Evolutionary conservation across 2,329 filamentous ascomycete genomes (phyloP).

Genomic region (Magnaporthiopsis incrustans): DNA sequence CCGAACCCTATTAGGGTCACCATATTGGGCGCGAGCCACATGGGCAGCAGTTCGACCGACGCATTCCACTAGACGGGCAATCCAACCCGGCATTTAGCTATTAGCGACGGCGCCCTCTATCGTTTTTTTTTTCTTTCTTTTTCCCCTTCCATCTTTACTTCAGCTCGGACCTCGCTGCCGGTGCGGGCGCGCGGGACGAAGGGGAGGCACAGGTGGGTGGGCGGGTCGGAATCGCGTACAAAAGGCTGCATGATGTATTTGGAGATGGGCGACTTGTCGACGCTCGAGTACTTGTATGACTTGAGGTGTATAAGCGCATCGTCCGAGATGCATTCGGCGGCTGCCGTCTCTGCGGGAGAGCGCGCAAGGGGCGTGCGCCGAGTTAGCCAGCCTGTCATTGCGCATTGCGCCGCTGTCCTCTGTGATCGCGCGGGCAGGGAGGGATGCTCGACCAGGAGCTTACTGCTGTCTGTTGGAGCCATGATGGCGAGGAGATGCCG

Average conservation of each 20-base stretch:
- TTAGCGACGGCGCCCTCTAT: slow-evolving; percentile 9
- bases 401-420: background rate
- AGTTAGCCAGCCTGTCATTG: slow-evolving; percentile 4
- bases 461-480: slow-evolving; percentile 30
- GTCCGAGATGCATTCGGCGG: slow-evolving; percentile 72
- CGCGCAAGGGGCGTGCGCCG: background rate
- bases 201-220: slow-evolving; percentile 6
- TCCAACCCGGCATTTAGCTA: background rate
- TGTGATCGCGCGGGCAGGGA: background rate
- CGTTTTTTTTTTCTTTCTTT: background rate
- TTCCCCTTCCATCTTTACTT: background rate
- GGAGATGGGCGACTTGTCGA: slow-evolving; percentile 92
- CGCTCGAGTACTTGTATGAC: slow-evolving; percentile 93
- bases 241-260: slow-evolving; percentile 92
- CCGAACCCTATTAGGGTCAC: slow-evolving; percentile 92
- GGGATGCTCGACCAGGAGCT: slow-evolving; percentile 7
- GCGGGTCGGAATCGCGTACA: slow-evolving; percentile 47
- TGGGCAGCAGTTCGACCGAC: slow-evolving; percentile 80
- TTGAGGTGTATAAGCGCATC: slow-evolving; percentile 87
- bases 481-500: slow-evolving; percentile 18
- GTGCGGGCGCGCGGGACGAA: slow-evolving; percentile 8
- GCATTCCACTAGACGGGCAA: slow-evolving; percentile 73
- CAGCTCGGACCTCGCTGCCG: background rate
- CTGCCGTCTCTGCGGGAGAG: slow-evolving; percentile 37
- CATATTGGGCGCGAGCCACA: slow-evolving; percentile 98